Evolutionary conservation across 805 yeast genomes (phyloP).

Genomic region (Kodamaea restingae): DNA sequence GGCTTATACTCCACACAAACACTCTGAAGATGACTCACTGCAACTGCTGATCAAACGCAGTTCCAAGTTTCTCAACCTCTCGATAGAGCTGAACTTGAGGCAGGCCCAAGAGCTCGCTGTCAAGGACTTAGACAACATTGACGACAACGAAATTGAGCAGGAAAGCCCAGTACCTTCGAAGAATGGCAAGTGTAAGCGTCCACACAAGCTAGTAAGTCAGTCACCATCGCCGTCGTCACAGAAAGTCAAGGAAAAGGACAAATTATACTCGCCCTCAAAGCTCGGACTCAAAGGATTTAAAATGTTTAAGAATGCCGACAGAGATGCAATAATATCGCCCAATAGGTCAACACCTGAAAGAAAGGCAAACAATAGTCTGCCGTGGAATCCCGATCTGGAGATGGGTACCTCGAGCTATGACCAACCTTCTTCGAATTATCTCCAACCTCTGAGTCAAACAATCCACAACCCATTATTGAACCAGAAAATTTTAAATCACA

Average conservation of each 20-base stretch:
- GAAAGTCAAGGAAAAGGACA: conserved; percentile 8
- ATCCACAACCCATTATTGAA: background rate
- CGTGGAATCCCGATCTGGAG: no score
- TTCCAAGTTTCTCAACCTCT: conserved; percentile 38
- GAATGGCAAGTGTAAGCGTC: conserved; percentile 38
- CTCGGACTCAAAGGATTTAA: conserved; percentile 27
- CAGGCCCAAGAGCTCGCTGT: conserved; percentile 3
- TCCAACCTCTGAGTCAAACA: background rate
- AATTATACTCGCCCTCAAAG: conserved; percentile 26
- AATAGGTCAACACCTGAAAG: conserved; percentile 16
- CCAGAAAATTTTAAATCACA: background rate
- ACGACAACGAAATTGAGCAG: conserved; percentile 24
- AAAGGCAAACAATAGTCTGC: background rate
- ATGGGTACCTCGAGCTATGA: no score
- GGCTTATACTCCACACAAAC: background rate
- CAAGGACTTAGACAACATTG: conserved; percentile 21
- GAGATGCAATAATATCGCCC: conserved; percentile 34
- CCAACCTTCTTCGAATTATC: background rate
- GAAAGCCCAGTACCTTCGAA: conserved; percentile 10
- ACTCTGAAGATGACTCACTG: conserved; percentile 9
- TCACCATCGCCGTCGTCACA: conserved; percentile 37
- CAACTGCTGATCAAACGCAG: conserved; percentile 36
- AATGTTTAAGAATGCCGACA: conserved; percentile 33
- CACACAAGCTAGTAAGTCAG: conserved; percentile 41
- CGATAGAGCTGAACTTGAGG: conserved; percentile 29